Percentiles rank a stretch among this genome's conserved stretches.
These are phyloP conservation scores for Cichorium intybus DNA, from an alignment of 140 eudicot genomes.

Conservation along the genomic window DNA sequence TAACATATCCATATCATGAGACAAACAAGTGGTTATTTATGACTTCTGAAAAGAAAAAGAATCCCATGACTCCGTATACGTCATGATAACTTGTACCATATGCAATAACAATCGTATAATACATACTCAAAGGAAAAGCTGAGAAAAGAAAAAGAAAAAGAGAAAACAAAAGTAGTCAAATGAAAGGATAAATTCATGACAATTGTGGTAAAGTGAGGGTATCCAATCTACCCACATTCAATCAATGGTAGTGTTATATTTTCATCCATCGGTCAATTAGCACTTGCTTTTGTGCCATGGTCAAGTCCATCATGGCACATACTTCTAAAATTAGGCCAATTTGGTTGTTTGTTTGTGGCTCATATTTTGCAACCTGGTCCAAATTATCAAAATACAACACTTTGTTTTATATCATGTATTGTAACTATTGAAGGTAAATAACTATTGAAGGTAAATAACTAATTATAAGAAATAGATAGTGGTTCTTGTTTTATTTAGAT, in stretches of 20 bases:
- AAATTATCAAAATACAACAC: neutral
- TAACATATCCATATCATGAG: neutral
- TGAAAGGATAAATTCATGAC: conserved; percentile 12
- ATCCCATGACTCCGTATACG: neutral
- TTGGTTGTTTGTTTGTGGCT: conserved; percentile 1
- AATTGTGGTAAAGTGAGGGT: conserved; percentile 24
- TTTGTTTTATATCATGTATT: neutral
- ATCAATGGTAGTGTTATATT: conserved; percentile 20
- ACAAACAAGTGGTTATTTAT: conserved; percentile 1
- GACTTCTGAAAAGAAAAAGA: conserved; percentile 12
- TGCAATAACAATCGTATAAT: neutral
- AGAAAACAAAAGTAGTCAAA: conserved; percentile 20
- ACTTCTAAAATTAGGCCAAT: conserved; percentile 23
- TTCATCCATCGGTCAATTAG: conserved; percentile 32
- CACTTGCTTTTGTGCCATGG: conserved; percentile 31
- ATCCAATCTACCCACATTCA: conserved; percentile 30
- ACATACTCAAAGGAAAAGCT: conserved; percentile 11
- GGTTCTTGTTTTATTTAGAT: neutral
- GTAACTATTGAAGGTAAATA: neutral
- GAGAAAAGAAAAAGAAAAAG: conserved; percentile 20
- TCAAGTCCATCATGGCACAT: conserved; percentile 25
- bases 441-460: neutral
- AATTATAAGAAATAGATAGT: neutral
- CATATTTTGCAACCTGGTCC: conserved; percentile 9
- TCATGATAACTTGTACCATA: conserved; percentile 8